Base-by-base conservation (phyloP, 495 filamentous ascomycete genomes). In the Hypoxylon intermedium region DNA sequence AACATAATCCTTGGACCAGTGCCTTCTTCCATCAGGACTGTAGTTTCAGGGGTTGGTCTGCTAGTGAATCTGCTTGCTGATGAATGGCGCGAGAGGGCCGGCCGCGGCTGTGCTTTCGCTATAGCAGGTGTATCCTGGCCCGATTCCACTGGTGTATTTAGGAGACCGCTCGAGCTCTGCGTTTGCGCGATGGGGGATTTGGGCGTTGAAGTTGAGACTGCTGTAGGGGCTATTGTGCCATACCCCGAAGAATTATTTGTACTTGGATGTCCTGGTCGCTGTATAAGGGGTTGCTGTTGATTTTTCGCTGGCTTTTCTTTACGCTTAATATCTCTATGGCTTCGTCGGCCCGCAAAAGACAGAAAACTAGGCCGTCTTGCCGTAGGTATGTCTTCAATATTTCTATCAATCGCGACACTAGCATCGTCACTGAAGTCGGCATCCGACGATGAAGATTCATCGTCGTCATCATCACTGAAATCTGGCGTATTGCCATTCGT, bases 1-100 rank as follows among this genome's bases (percentile, higher is more conserved):
- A 93, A 93, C 87, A 89, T 92, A 49, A 93, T 93, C n/a, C 79
- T 86, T 2, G 88, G 87, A 0, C 86, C 88, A 1, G 81, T 75
- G 1, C 79, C 83, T 33, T 89, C 89, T 44, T 87, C 83, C 0
- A 75, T 76, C 7, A 86, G 82, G 9, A 92, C 82, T 36, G 78
- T 81, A 21, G 90, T 87, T 65, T 88, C 84, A 0, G 91, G 90
- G 7, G 90, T 85, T n/a, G 90, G 83, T 16, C 83, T 84, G 42
- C 86, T 90, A 15, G 87, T 87, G 68, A 93, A 93, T 26, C 79
- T 79, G 69, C 83, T 76, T 13, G 70, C 75, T 12, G 75, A 85
- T 55, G 75, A 77, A 57, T 77, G 83, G 46, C 77, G 82, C 33
- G 72, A 80, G n/a, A 77, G 74, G 65, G 66, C 63, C 45, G 85